phyloP scores from a whole-genome alignment of 305 asterid species.

The Vinca major region DNA sequence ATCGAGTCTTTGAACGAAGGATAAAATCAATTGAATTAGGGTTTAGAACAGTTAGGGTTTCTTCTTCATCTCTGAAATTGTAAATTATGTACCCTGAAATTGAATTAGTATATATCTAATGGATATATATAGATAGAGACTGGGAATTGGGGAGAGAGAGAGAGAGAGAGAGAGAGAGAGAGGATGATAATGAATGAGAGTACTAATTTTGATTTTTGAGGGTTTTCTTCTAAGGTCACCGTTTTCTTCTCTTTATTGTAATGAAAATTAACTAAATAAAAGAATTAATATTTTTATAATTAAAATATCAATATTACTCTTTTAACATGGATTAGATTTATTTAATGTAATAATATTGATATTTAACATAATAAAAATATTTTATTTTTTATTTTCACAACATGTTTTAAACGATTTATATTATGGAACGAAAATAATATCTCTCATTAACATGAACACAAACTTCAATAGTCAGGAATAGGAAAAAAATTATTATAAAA shows the following conservation, averaged over 20 bases:
- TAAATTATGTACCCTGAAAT: background rate
- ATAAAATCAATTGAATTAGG: conserved; percentile 11
- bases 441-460: too few species aligned
- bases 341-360: too few species aligned
- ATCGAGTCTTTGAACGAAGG: conserved; percentile 10
- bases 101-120: background rate
- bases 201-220: background rate
- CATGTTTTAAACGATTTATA: too few species aligned
- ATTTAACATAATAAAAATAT: too few species aligned
- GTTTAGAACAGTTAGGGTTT: conserved; percentile 6
- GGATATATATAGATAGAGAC: background rate
- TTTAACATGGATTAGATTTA: too few species aligned
- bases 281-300: too few species aligned
- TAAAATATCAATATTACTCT: too few species aligned
- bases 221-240: conserved; percentile 2
- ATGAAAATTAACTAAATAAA: too few species aligned
- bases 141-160: background rate
- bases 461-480: too few species aligned
- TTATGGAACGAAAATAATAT: too few species aligned
- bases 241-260: background rate
- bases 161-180: background rate
- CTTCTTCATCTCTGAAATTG: background rate
- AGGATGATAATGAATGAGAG: background rate
- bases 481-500: too few species aligned
- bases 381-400: too few species aligned